These are phyloP conservation scores for Heracleum sosnowskyi DNA, from an alignment of 129 eudicot species.

Conservation along the genomic window DNA sequence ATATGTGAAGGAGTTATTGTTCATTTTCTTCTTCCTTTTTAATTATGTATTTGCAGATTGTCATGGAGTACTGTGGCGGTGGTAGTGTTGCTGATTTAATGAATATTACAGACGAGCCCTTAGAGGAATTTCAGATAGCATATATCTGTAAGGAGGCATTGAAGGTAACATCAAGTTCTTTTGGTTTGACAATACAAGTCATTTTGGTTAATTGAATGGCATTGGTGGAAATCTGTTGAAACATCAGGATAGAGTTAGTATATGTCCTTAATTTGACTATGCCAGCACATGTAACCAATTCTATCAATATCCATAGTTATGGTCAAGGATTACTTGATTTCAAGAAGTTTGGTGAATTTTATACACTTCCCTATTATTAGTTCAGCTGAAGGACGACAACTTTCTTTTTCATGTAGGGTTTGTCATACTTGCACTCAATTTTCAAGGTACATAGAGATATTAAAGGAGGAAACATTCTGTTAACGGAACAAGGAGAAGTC, in stretches of 20 bases:
- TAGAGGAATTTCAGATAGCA: constrained; percentile 91
- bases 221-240: background rate
- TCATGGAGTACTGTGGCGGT: constrained; percentile 99
- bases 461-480: constrained; percentile 90
- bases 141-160: constrained; percentile 88
- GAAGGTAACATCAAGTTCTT: constrained; percentile 49
- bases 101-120: constrained; percentile 85
- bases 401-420: constrained; percentile 52
- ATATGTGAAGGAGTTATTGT: constrained; percentile 3
- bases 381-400: constrained; percentile 2
- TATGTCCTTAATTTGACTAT: background rate
- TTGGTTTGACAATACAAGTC: constrained; percentile 1
- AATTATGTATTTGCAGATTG: constrained; percentile 61
- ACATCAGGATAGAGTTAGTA: background rate
- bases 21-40: constrained; percentile 8
- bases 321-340: background rate
- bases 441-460: constrained; percentile 97
- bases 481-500: constrained; percentile 99
- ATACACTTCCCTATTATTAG: background rate
- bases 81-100: constrained; percentile 99
- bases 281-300: background rate
- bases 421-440: constrained; percentile 88
- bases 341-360: background rate
- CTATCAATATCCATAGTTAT: background rate
- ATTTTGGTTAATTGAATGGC: background rate